Percentiles rank a stretch among this genome's conserved stretches.
These are phyloP conservation scores for Dactylellina drechsleri DNA, from an alignment of 2,329 filamentous ascomycete genomes.

Conservation along the genomic window DNA sequence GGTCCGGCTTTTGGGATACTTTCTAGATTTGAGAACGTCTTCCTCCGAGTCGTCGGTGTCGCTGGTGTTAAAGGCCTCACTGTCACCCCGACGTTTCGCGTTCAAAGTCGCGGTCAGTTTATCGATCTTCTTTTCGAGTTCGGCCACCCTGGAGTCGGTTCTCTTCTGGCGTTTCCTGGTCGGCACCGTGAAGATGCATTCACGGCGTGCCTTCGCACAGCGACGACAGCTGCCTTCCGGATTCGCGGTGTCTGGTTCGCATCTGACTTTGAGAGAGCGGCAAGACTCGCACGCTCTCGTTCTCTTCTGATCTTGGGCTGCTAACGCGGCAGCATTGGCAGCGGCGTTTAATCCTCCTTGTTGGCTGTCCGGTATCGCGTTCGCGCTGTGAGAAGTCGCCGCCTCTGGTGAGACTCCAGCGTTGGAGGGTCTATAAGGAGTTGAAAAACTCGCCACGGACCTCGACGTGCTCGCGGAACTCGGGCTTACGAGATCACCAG, in stretches of 20 bases:
- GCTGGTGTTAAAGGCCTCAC: conserved; percentile 30
- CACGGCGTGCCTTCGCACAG: conserved; percentile 81
- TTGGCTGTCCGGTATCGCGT: conserved; percentile 51
- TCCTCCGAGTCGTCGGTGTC: conserved; percentile 46
- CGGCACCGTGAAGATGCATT: conserved; percentile 79
- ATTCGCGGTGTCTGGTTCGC: conserved; percentile 76
- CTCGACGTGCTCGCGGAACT: conserved; percentile 46
- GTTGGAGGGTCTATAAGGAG: conserved; percentile 37
- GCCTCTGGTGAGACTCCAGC: conserved; percentile 48
- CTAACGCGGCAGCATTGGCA: conserved; percentile 18
- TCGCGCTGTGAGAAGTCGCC: conserved; percentile 30
- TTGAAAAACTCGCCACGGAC: conserved; percentile 54
- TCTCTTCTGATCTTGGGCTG: conserved; percentile 69
- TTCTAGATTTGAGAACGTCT: conserved; percentile 30
- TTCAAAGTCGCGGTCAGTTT: conserved; percentile 82
- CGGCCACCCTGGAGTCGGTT: conserved; percentile 86
- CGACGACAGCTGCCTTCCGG: conserved; percentile 75
- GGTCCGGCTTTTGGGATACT: conserved; percentile 29
- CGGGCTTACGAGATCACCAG: conserved; percentile 40
- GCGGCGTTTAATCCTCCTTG: conserved; percentile 19
- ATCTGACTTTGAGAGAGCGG: conserved; percentile 81
- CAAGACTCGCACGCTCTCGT: conserved; percentile 79
- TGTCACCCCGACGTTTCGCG: conserved; percentile 63
- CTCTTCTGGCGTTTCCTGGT: conserved; percentile 87
- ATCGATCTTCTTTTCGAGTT: conserved; percentile 93